These are phyloP conservation scores for Rhododendron molle DNA, from an alignment of 148 eudicot species.

Conservation along the genomic window DNA sequence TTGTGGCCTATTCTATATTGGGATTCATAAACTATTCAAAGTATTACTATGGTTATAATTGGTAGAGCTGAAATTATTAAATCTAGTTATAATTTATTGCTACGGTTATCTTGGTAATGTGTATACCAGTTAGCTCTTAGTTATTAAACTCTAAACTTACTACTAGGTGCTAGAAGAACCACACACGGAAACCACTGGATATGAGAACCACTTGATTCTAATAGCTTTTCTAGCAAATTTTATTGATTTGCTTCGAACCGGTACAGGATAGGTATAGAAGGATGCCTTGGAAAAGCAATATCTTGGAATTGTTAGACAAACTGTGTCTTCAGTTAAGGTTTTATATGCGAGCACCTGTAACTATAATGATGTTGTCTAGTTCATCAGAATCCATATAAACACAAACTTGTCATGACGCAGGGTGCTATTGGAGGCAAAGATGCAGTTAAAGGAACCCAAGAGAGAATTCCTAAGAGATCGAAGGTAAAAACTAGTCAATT, in stretches of 20 bases:
- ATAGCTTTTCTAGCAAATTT: not conserved
- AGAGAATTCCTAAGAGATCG: not conserved
- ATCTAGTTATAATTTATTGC: not conserved
- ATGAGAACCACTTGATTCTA: not conserved
- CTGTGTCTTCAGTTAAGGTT: not conserved
- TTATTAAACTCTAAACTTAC: not conserved
- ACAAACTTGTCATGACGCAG: not conserved
- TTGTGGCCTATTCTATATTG: not conserved
- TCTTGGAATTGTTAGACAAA: not conserved
- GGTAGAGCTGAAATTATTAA: not conserved
- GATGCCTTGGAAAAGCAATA: not conserved
- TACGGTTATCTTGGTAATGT: too few species aligned
- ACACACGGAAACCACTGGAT: not conserved
- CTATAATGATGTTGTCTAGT: not conserved
- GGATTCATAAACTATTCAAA: not conserved
- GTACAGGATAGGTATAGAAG: not conserved
- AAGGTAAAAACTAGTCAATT: slow-evolving; percentile 18
- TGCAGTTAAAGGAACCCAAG: slow-evolving; percentile 7
- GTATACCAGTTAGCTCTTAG: not conserved
- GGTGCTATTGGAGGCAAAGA: slow-evolving; percentile 2
- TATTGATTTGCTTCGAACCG: not conserved
- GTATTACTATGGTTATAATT: not conserved
- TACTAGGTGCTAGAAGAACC: not conserved
- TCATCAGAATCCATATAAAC: not conserved
- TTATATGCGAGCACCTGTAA: not conserved